phyloP scores from a whole-genome alignment of 345 rosid species.

The Citropsis articulata region DNA sequence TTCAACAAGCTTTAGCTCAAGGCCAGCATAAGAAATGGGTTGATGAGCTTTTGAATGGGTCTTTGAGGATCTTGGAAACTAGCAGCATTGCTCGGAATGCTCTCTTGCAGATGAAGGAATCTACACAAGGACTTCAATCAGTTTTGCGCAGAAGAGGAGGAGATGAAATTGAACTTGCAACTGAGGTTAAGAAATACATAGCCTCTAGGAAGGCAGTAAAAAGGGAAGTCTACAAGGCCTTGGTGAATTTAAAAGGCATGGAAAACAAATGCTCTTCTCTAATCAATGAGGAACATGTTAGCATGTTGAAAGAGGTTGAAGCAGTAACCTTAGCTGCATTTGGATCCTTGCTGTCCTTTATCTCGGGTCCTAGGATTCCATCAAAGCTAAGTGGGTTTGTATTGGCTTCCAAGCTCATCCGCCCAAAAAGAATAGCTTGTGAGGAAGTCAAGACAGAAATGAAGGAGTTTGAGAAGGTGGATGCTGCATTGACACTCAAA shows the following conservation, averaged over 20 bases:
- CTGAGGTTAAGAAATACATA: conserved; percentile 37
- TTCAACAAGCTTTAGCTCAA: conserved; percentile 13
- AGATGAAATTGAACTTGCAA: background rate
- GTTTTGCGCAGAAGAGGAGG: conserved; percentile 29
- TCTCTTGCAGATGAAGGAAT: conserved; percentile 27
- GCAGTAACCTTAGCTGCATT: conserved; percentile 24
- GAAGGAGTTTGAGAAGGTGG: conserved; percentile 35
- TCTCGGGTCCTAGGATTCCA: conserved; percentile 30
- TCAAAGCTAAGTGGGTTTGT: conserved; percentile 32
- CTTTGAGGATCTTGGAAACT: conserved; percentile 28
- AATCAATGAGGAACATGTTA: background rate
- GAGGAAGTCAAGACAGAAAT: conserved; percentile 19
- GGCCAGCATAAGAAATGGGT: background rate
- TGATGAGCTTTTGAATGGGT: conserved; percentile 15
- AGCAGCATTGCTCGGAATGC: conserved; percentile 32
- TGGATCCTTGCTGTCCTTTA: conserved; percentile 38
- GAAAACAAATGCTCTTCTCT: conserved; percentile 16
- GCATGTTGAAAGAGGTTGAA: conserved; percentile 33
- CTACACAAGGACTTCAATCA: conserved; percentile 29
- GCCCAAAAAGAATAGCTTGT: conserved; percentile 19
- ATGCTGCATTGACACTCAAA: conserved; percentile 22
- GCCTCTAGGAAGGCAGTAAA: conserved; percentile 40
- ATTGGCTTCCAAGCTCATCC: conserved; percentile 34
- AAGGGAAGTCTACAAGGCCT: conserved; percentile 39
- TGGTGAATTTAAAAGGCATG: conserved; percentile 24